A percentile compares a stretch with the other conserved stretches of the same genome.
Evolutionary conservation across 805 yeast species (phyloP).

Genomic region (Wickerhamomyces queroliae): DNA sequence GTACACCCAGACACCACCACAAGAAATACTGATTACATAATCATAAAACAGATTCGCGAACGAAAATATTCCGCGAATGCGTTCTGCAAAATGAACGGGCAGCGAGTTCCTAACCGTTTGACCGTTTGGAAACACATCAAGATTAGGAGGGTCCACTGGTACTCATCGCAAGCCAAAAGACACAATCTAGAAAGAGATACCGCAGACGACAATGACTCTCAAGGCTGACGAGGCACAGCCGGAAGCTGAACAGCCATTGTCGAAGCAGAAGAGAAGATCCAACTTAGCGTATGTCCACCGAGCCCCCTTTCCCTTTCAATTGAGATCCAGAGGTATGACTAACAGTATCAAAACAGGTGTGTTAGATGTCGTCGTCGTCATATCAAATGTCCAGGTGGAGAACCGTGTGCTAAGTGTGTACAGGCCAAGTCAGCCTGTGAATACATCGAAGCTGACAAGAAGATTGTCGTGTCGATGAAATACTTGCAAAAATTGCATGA

Average conservation of each 20-base stretch:
- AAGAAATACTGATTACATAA: no score
- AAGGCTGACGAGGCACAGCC: background rate
- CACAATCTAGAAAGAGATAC: no score
- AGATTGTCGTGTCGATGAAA: constrained; percentile 67
- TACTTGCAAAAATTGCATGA: constrained; percentile 63
- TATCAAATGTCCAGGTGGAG: constrained; percentile 73
- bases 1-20: no score
- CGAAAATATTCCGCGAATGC: no score
- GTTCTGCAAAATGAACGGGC: no score
- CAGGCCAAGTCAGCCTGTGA: constrained; percentile 56
- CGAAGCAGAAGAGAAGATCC: constrained; percentile 2
- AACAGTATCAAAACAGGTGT: constrained; percentile 28
- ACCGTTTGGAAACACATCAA: no score
- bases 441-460: constrained; percentile 65
- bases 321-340: no score
- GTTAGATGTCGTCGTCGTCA: constrained; percentile 67
- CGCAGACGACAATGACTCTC: background rate
- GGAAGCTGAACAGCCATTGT: background rate
- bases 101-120: no score
- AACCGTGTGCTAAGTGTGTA: constrained; percentile 62
- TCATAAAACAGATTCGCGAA: no score
- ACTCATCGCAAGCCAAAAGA: no score
- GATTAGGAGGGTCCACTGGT: no score
- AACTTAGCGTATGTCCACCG: constrained; percentile 1
- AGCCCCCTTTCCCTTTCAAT: no score